Base-by-base conservation (phyloP, 805 yeast species). In the Alloascoidea hylecoeti region DNA sequence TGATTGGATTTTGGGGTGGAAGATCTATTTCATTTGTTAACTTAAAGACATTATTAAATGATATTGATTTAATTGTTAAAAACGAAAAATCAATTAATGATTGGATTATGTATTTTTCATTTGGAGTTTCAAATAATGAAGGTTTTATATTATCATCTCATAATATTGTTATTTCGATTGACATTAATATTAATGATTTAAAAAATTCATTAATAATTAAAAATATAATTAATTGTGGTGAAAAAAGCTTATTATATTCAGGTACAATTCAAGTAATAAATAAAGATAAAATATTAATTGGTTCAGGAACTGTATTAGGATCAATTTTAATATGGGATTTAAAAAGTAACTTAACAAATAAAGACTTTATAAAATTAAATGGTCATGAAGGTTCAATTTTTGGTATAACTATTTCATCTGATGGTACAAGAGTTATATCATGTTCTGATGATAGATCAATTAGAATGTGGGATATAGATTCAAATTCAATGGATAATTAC, bases 391-490 rank as follows among this genome's bases (percentile, higher is more conserved):
- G 98, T 2, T 82, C 96, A 0, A 86, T 89, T 18, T 89, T 92
- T 56, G 82, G 80, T 18, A 86, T 86, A 3, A 66, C 66, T 14
- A 62, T 80, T 23, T 80, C 83, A 41, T 43, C 52, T 0, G 60
- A 66, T 38, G 83, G 79, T 3, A 52, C 60, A 35, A 64, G 58
- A 40, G 58, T 84, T 4, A 75, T 78, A 1, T 76, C 89, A 36
- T 92, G 98, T 53, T 89, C 97, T 0, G 97, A 92, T 55, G 98
- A 89, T 52, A 66, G 98, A 43, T 82, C 96, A 0, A 75, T 92
- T 39, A 78, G 76, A 41, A 52, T 89, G 4, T 86, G 86, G 78
- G 73, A 73, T 47, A 58, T 78, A 43, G 49, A 49, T 4, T 50
- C 70, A 1, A 89, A 94, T 1, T 47, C 57, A 6, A 56, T 75